Evolutionary conservation across 352 stramenopile species (phyloP).

Genomic region (Elongisporangium senticosum): DNA sequence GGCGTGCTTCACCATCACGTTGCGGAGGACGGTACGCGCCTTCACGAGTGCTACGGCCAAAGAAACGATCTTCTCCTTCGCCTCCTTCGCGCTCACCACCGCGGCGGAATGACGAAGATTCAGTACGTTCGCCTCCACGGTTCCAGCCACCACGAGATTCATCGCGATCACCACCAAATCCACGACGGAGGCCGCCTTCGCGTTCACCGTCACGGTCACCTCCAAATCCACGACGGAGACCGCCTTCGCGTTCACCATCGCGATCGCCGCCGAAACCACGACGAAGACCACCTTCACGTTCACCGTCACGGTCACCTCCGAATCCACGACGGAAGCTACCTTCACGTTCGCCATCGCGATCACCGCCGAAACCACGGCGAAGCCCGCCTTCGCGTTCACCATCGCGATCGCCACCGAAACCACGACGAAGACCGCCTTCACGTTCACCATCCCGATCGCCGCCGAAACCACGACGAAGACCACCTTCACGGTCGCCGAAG

Average conservation of each 20-base stretch:
- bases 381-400: conserved; percentile 14
- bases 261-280: conserved; percentile 21
- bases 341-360: conserved; percentile 16
- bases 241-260: conserved; percentile 20
- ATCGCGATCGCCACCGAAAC: conserved; percentile 30
- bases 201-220: conserved; percentile 21
- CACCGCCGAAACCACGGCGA: conserved; percentile 13
- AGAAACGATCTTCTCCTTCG: conserved; percentile 44
- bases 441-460: conserved; percentile 25
- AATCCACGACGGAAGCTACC: conserved; percentile 2
- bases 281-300: conserved; percentile 25
- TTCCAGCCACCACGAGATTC: neutral
- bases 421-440: conserved; percentile 15
- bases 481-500: conserved; percentile 26
- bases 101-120: conserved; percentile 7
- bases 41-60: conserved; percentile 34
- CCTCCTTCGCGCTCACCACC: conserved; percentile 16
- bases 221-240: conserved; percentile 9
- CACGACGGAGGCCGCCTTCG: conserved; percentile 23
- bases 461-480: conserved; percentile 26
- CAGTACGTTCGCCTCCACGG: conserved; percentile 13
- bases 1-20: conserved; percentile 20
- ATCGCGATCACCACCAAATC: conserved; percentile 25
- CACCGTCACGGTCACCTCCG: conserved; percentile 14
- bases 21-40: conserved; percentile 46